A percentile compares a stretch with the other conserved stretches of the same genome.
Evolutionary conservation across 1,284 basidiomycete genomes (phyloP).

Genomic region (Sporisorium exsertum): DNA sequence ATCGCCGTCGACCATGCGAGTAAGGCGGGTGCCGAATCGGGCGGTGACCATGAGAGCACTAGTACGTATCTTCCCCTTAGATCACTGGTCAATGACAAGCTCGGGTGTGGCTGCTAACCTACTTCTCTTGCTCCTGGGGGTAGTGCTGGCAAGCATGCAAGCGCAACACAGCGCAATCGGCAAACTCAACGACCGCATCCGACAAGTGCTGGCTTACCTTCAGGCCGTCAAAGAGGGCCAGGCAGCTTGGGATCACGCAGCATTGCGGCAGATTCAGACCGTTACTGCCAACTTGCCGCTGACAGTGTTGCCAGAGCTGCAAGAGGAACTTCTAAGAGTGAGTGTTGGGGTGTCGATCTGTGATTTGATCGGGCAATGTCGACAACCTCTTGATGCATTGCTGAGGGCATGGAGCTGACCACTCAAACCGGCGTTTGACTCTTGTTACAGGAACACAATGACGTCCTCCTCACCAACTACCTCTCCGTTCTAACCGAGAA

Average conservation of each 20-base stretch:
- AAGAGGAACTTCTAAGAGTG: slow-evolving; percentile 51
- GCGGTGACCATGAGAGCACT: slow-evolving; percentile 75
- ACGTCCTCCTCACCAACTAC: slow-evolving; percentile 90
- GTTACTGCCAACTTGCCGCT: slow-evolving; percentile 77
- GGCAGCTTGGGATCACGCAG: slow-evolving; percentile 73
- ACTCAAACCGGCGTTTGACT: not conserved
- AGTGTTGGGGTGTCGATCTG: slow-evolving; percentile 7
- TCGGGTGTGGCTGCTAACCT: not conserved
- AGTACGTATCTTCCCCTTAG: slow-evolving; percentile 65
- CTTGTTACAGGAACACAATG: slow-evolving; percentile 85
- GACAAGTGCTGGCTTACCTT: slow-evolving; percentile 81
- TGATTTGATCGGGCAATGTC: slow-evolving; percentile 3
- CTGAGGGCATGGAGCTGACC: slow-evolving; percentile 6
- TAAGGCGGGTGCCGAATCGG: slow-evolving; percentile 79
- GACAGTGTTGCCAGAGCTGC: slow-evolving; percentile 48
- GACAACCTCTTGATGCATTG: not conserved
- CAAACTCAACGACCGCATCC: slow-evolving; percentile 92
- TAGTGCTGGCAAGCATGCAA: slow-evolving; percentile 88
- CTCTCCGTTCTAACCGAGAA: slow-evolving; percentile 88
- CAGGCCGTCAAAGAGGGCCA: slow-evolving; percentile 36
- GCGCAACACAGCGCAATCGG: slow-evolving; percentile 93
- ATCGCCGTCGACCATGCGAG: slow-evolving; percentile 97
- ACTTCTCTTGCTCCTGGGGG: not conserved
- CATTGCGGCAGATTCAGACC: slow-evolving; percentile 84
- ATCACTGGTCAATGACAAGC: no score